Evolutionary conservation across 2,329 filamentous ascomycete species (phyloP).

Genomic region (Xylaria sp.): DNA sequence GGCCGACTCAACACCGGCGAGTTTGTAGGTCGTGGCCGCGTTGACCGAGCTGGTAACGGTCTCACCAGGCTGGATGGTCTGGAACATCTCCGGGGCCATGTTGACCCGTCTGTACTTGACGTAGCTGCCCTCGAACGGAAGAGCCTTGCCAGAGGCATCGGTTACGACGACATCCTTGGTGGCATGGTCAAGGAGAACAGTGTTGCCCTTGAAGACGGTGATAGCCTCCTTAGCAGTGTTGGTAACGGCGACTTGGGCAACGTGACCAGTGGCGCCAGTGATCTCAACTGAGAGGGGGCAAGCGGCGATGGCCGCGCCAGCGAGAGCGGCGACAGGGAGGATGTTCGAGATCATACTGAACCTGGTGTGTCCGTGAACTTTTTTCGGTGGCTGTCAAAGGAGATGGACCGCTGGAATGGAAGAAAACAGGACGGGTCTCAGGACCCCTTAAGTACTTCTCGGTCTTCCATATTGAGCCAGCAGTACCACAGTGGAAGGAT

Average conservation of each 20-base stretch:
- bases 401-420: constrained; percentile 13
- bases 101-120: constrained; percentile 35
- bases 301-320: constrained; percentile 40
- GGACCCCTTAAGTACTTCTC: constrained; percentile 33
- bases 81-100: constrained; percentile 39
- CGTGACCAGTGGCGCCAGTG: constrained; percentile 32
- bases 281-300: constrained; percentile 41
- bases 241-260: constrained; percentile 38
- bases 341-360: constrained; percentile 41
- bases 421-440: not conserved
- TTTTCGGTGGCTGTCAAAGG: constrained; percentile 17
- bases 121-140: constrained; percentile 38
- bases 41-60: constrained; percentile 36
- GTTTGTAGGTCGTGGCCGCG: constrained; percentile 37
- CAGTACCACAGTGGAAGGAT: constrained; percentile 15
- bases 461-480: constrained; percentile 12
- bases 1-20: constrained; percentile 35
- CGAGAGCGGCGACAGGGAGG: constrained; percentile 36
- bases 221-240: constrained; percentile 39
- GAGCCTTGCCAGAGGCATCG: constrained; percentile 36
- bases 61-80: constrained; percentile 40
- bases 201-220: constrained; percentile 42
- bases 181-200: constrained; percentile 37
- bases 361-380: constrained; percentile 3
- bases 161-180: constrained; percentile 38